These are phyloP conservation scores for Corinectria fuckeliana DNA, from an alignment of 2,329 filamentous ascomycete species.

Conservation along the genomic window DNA sequence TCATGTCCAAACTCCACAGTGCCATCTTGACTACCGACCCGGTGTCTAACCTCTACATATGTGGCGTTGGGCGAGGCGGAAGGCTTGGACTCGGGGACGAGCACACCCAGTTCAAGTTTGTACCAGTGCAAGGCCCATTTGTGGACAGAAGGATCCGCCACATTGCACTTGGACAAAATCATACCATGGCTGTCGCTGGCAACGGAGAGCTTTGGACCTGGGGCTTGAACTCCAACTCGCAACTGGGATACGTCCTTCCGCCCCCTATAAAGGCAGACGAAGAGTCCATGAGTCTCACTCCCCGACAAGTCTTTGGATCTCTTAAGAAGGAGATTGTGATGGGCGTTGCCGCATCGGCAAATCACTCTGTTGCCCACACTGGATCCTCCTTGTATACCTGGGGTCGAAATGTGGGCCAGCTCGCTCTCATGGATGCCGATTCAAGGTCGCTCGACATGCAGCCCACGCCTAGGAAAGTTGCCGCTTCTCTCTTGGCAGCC, in stretches of 20 bases:
- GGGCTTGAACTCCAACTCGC: slow-evolving; percentile 86
- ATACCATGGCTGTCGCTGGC: slow-evolving; percentile 84
- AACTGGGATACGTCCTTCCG: slow-evolving; percentile 85
- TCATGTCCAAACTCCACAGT: slow-evolving; percentile 90
- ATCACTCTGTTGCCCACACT: slow-evolving; percentile 92
- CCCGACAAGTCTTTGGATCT: slow-evolving; percentile 88
- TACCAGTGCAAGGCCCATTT: slow-evolving; percentile 79
- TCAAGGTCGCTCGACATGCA: slow-evolving; percentile 90
- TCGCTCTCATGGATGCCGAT: slow-evolving; percentile 93
- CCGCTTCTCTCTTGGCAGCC: slow-evolving; percentile 73
- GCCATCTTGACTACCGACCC: slow-evolving; percentile 87
- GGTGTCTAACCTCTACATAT: slow-evolving; percentile 89
- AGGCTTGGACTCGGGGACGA: slow-evolving; percentile 90
- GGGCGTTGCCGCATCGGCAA: slow-evolving; percentile 85
- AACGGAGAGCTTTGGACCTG: slow-evolving; percentile 93
- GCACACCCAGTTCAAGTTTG: slow-evolving; percentile 85
- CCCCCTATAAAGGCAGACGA: slow-evolving; percentile 72
- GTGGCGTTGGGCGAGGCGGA: slow-evolving; percentile 89
- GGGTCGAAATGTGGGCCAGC: slow-evolving; percentile 92
- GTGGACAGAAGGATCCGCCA: slow-evolving; percentile 75
- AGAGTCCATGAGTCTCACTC: slow-evolving; percentile 79
- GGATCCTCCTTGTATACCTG: slow-evolving; percentile 85
- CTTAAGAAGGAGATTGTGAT: slow-evolving; percentile 84
- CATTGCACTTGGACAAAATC: slow-evolving; percentile 90
- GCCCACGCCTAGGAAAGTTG: slow-evolving; percentile 81